phyloP scores from a whole-genome alignment of 768 basidiomycete species.

The Lactarius pseudohatsudake region DNA sequence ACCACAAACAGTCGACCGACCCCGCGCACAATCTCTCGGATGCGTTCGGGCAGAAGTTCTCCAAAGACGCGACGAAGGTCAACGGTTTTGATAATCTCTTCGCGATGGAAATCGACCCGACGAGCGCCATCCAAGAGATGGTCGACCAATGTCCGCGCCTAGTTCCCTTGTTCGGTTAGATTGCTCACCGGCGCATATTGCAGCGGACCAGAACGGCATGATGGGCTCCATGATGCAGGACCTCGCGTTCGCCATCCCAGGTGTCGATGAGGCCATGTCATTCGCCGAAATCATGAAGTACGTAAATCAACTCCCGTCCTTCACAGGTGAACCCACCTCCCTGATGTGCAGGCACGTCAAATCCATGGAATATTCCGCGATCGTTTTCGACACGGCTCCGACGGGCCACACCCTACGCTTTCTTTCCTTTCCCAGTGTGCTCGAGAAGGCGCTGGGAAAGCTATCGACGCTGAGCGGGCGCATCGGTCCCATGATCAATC shows the following conservation, averaged over 20 bases:
- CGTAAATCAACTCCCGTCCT: conserved; percentile 33
- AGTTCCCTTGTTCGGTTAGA: background rate
- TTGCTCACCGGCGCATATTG: background rate
- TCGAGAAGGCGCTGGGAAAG: conserved; percentile 97
- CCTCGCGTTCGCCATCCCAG: conserved; percentile 97
- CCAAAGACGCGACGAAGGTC: conserved; percentile 97
- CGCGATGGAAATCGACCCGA: conserved; percentile 99
- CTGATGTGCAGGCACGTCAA: conserved; percentile 80
- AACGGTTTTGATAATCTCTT: conserved; percentile 96
- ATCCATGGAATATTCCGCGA: conserved; percentile 99
- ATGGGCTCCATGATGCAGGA: conserved; percentile 99
- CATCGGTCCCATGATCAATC: conserved; percentile 96
- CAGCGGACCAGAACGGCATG: conserved; percentile 86
- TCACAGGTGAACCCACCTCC: background rate
- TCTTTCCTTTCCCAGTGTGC: conserved; percentile 96
- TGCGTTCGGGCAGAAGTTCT: conserved; percentile 98
- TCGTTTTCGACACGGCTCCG: conserved; percentile 98
- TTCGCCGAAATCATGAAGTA: conserved; percentile 99
- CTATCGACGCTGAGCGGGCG: conserved; percentile 89
- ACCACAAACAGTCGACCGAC: conserved; percentile 80
- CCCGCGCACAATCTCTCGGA: conserved; percentile 99
- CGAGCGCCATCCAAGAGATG: conserved; percentile 98
- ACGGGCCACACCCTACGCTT: conserved; percentile 98
- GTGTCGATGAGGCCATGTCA: conserved; percentile 99
- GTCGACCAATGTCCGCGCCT: conserved; percentile 81